Evolutionary conservation across 1,139 yeast species (phyloP), one percentile per base, ranked within the genome.

Genomic region (Arxiozyma telluris): DNA sequence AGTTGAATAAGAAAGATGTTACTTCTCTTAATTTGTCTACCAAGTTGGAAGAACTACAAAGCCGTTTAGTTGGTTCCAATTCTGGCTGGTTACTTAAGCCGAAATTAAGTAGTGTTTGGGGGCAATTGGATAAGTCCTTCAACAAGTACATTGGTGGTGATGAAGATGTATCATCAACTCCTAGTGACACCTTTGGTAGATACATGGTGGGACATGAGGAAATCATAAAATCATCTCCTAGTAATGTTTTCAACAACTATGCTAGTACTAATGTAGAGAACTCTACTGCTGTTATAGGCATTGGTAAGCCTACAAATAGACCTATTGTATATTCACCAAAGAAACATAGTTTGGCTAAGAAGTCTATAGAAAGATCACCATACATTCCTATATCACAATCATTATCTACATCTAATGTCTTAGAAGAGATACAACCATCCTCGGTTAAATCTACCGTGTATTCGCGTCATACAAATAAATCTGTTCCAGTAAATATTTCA

Each of bases 101-200:
- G 17, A 87, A 85, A 61, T 74, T 90, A 56, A 96, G 90, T 63
- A 85, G 82, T 64, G 84, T 90, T 56, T 87, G 95, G 94, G 93
- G 91, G 9, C 90, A 86, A 52, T 74, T 90, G 57, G 96, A 89
- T 66, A 82, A 81, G 62, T 79, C 84, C n/a, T 81, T 84, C 64
- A 82, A 80, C 63, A 89, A 89, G 68, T 88, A 91, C 66, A 93
- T 93, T 58, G 88, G 96, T 3, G 98, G 98, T 17, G 69, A 66
- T 15, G 96, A 88, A 53, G 91, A 83, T 47, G 69, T 70, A 23
- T 55, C 58, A 21, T 48, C 61, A 18, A 50, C 58, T 4, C 65
- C 79, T 34, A 77, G 73, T 44, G 86, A 86, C 8, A 82, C 84
- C 0, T 87, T 87, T 71, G 85, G 88, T 55, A 84, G 83, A 59